phyloP scores from a whole-genome alignment of 139 green algal species.

The Tetraselmis chui region DNA sequence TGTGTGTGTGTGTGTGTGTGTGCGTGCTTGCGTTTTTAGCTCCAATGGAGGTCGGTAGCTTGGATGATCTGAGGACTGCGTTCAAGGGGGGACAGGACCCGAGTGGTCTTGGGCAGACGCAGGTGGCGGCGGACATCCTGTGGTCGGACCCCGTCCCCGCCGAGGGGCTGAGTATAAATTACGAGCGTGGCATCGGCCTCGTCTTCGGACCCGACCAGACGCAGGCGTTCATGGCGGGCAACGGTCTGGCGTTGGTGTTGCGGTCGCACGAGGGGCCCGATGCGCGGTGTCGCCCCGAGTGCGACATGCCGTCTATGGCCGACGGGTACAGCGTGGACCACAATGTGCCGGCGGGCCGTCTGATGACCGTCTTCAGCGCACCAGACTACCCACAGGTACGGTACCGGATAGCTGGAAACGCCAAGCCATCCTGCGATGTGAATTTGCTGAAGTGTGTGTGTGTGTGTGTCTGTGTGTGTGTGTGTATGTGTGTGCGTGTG shows the following conservation, averaged over 20 bases:
- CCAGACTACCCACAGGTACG: conserved; percentile 88
- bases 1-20: too few relatives aligned
- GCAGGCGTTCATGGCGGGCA: conserved; percentile 47
- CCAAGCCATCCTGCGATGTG: too few relatives aligned
- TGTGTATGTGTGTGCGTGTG: too few relatives aligned
- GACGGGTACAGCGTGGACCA: conserved; percentile 83
- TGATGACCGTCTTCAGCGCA: conserved; percentile 85
- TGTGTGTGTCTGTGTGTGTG: too few relatives aligned
- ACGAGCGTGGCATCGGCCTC: conserved; percentile 75
- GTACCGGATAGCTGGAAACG: too few relatives aligned
- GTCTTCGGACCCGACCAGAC: conserved; percentile 79
- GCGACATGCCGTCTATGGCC: conserved; percentile 52
- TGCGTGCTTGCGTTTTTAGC: too few relatives aligned
- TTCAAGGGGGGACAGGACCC: conserved; percentile 77
- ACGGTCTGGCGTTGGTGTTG: conserved; percentile 58
- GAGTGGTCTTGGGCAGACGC: conserved; percentile 31
- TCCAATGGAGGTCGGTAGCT: conserved; percentile 37
- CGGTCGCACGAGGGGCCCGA: conserved; percentile 88
- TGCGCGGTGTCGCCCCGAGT: conserved; percentile 60
- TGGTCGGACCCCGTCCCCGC: conserved; percentile 80
- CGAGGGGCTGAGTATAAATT: conserved; percentile 66
- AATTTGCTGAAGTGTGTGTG: too few relatives aligned
- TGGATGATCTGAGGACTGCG: conserved; percentile 61
- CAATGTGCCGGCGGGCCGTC: conserved; percentile 45
- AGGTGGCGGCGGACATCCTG: conserved; percentile 79